These are phyloP conservation scores for Boeremia lycopersici DNA, from an alignment of 2,329 filamentous ascomycete genomes.

Conservation along the genomic window DNA sequence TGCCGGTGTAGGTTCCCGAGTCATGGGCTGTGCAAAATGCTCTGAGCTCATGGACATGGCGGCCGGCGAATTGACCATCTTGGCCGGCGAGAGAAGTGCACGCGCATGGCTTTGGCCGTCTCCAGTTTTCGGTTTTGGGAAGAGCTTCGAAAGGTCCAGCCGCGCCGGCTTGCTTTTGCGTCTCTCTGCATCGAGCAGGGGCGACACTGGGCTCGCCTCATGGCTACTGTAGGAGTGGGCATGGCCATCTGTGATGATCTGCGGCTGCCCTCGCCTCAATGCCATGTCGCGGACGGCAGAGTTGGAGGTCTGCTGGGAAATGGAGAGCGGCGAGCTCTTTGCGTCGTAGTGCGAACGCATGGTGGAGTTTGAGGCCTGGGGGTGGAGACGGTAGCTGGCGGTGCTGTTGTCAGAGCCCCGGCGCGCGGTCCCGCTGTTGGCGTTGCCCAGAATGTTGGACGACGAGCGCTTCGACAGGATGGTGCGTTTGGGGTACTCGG, in stretches of 20 bases:
- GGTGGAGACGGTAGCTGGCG: conserved; percentile 34
- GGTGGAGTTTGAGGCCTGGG: conserved; percentile 47
- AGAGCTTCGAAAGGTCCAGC: conserved; percentile 52
- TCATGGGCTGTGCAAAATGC: conserved; percentile 43
- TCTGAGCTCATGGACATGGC: conserved; percentile 48
- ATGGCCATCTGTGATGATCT: conserved; percentile 21
- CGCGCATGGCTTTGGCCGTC: conserved; percentile 20
- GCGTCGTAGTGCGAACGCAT: conserved; percentile 53
- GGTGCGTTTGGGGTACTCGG: conserved; percentile 30
- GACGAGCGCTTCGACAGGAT: conserved; percentile 41
- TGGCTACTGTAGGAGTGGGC: conserved; percentile 19
- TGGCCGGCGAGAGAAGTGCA: conserved; percentile 46
- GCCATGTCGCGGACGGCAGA: conserved; percentile 53
- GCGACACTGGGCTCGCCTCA: conserved; percentile 29
- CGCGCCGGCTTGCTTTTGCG: conserved; percentile 45
- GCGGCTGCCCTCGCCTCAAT: conserved; percentile 47
- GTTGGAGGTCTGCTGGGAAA: conserved; percentile 54
- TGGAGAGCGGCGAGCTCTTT: conserved; percentile 46
- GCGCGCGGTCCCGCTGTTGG: conserved; percentile 29
- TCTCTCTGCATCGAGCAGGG: conserved; percentile 28
- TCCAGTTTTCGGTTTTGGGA: conserved; percentile 44
- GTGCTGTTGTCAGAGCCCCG: conserved; percentile 39
- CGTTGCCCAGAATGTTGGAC: conserved; percentile 40
- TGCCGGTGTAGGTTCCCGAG: conserved; percentile 38
- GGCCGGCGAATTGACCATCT: conserved; percentile 49